These are phyloP conservation scores for Silene latifolia DNA, from an alignment of 148 eudicot species.

Conservation along the genomic window DNA sequence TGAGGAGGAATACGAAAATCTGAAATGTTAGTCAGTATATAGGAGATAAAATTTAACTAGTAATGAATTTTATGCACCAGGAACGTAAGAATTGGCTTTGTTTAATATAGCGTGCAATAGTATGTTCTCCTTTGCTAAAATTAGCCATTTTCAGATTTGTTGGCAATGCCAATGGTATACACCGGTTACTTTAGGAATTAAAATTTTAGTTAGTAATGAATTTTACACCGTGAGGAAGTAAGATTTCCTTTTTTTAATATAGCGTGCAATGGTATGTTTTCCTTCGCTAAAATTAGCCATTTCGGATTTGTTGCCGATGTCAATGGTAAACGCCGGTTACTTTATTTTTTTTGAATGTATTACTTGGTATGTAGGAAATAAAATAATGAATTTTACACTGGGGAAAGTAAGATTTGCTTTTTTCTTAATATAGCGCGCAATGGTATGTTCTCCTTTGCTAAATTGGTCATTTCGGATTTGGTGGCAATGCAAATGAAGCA, in stretches of 20 bases:
- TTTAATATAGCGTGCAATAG: not conserved
- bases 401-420: slow-evolving; percentile 4
- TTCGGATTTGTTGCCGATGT: not conserved
- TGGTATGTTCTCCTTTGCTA: slow-evolving; percentile 8
- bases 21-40: not conserved
- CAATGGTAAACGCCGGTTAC: not conserved
- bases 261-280: not conserved
- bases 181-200: not conserved
- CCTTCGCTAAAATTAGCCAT: slow-evolving; percentile 4
- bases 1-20: not conserved
- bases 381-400: not conserved
- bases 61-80: not conserved
- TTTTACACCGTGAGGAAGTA: not conserved
- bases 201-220: not conserved
- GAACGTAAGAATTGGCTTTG: slow-evolving; percentile 1
- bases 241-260: slow-evolving; percentile 5
- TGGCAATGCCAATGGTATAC: too few species aligned
- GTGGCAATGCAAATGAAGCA: not conserved
- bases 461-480: not conserved
- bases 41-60: not conserved
- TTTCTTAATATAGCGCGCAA: not conserved
- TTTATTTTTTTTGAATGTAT: not conserved
- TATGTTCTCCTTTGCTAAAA: slow-evolving; percentile 8
- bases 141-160: not conserved
- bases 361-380: not conserved